Evolutionary conservation across 768 basidiomycete genomes (phyloP).

Genomic region (Suillus plorans): DNA sequence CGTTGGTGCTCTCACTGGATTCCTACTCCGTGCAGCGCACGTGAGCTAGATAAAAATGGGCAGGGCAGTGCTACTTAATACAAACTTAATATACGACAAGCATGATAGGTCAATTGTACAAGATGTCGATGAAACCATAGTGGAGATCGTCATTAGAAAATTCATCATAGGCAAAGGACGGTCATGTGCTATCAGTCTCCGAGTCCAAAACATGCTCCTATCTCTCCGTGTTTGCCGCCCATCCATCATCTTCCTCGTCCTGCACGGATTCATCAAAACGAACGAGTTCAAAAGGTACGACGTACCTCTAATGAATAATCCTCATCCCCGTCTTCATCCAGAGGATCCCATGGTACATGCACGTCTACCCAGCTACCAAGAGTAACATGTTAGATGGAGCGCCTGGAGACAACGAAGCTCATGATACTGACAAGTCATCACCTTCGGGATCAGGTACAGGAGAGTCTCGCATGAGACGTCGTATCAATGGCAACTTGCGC

Average conservation of each 20-base stretch:
- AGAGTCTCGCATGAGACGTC: constrained; percentile 10
- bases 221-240: not conserved
- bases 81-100: not conserved
- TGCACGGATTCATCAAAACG: not conserved
- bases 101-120: not conserved
- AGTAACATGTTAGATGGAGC: not conserved
- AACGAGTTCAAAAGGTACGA: not conserved
- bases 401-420: not conserved
- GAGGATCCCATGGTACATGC: constrained; percentile 19
- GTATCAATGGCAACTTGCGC: constrained; percentile 2
- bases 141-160: not conserved
- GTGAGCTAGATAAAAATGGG: not conserved
- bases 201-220: not conserved
- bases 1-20: not conserved
- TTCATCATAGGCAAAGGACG: not conserved
- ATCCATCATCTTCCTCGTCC: not conserved
- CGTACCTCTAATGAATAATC: not conserved
- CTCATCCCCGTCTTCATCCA: constrained; percentile 19
- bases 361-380: constrained; percentile 18
- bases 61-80: not conserved
- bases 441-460: not conserved
- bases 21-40: not conserved
- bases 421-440: constrained; percentile 12
- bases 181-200: not conserved
- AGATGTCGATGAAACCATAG: not conserved